Percentiles rank a stretch among this genome's conserved stretches.
Evolutionary conservation across 768 basidiomycete species (phyloP).

Genomic region (Termitomyces sp.): DNA sequence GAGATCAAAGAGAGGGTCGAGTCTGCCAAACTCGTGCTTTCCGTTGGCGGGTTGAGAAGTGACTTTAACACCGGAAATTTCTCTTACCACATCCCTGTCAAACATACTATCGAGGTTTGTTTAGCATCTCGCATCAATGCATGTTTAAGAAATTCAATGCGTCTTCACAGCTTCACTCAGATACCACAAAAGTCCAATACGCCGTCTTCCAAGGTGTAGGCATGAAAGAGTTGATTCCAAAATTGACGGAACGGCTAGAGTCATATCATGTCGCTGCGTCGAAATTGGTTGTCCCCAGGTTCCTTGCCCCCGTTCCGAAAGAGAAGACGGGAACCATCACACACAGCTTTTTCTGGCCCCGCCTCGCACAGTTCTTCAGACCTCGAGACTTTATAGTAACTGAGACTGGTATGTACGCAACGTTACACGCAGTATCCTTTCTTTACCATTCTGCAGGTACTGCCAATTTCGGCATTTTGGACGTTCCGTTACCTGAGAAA

Average conservation of each 20-base stretch:
- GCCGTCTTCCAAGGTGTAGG: background rate
- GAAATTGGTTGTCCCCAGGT: background rate
- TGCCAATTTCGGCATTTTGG: background rate
- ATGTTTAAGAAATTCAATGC: background rate
- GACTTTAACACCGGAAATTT: background rate
- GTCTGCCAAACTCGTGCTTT: background rate
- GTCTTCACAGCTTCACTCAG: background rate
- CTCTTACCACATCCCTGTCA: background rate
- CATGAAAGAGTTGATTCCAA: background rate
- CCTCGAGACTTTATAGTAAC: background rate
- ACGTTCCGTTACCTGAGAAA: background rate
- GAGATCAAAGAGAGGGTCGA: background rate
- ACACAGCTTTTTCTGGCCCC: background rate
- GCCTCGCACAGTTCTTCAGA: background rate
- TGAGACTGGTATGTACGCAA: background rate
- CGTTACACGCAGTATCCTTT: background rate
- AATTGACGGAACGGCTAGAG: background rate
- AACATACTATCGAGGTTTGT: background rate
- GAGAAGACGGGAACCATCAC: background rate
- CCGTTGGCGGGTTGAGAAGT: background rate
- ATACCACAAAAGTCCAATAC: background rate
- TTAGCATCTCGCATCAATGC: background rate
- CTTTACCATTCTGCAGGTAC: background rate
- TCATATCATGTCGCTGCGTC: background rate
- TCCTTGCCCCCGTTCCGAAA: background rate